Base-by-base conservation (phyloP, 768 basidiomycete species). In the Auricularia sp. region DNA sequence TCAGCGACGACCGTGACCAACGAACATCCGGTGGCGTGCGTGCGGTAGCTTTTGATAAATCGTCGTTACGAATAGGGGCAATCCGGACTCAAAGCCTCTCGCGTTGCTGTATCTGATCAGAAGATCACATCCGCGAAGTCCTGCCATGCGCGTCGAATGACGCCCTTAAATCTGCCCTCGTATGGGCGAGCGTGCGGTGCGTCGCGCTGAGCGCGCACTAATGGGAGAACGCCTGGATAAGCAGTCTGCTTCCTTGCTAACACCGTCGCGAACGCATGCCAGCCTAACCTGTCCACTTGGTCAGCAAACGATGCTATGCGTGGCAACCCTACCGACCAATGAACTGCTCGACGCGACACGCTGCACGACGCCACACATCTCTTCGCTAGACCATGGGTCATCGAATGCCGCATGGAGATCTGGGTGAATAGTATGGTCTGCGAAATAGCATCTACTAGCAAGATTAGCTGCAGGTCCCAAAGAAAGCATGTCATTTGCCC, bases 221-320 rank as follows among this genome's bases (percentile, higher is more conserved):
- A 0, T 4, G 56, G 24, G 10, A 90, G 71, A 3, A 90, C 42
- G 3, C 74, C 63, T 8, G 68, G 63, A 70, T 88, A 88, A 13
- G 73, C 73, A 35, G 81, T 76, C 6, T 82, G 79, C 66, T 82
- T 87, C 61, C 75, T 78, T 14, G 78, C 78, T 3, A 94, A 73
- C 62, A 92, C 80, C 10, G 81, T 76, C 70, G 84, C 80, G 74
- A 95, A 94, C 2, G 94, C 94, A 66, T 88, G 86, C 58, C 80
- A 81, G 51, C 92, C 90, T 29, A 95, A 81, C 92, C 93, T 95
- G 45, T 6, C 11, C 24, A 37, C 36, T 37, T 39, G 45, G 21
- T 65, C 64, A 64, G 45, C 39, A 58, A 21, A 21, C 13, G 8
- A 39, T 62, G 33, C 51, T 35, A 37, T 21, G 47, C 65, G 21